Evolutionary conservation across 208 protist genomes (phyloP), one percentile per base, ranked within the genome.

Genomic region (Trypanosoma melophagium): DNA sequence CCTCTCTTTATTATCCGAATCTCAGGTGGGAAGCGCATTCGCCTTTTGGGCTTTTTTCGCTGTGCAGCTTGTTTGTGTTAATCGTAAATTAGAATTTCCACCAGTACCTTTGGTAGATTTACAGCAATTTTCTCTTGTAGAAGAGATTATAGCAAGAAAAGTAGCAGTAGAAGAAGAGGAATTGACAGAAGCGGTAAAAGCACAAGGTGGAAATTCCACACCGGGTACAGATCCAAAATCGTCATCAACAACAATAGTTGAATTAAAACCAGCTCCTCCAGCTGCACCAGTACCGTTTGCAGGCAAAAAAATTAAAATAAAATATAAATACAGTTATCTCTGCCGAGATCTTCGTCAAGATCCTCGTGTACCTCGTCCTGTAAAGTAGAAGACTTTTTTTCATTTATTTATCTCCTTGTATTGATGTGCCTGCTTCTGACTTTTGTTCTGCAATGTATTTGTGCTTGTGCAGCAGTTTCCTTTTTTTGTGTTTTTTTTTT

Each of bases 241-340:
- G 28, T 7, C 28, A 35, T 5, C 28, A 35, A 7, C 28, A 35
- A 35, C 28, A 35, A 1, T 5, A 35, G 28, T 35, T 7, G 28
- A 7, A 35, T 1, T 35, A 35, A 35, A 35, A 35, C 28, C 42
- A 25, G 47, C 64, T 54, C 56, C 52, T 14, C 41, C 49, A 16
- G 24, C 49, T 16, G 21, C 13, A n/a, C 52, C 54, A 25, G 14
- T 42, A 8, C 25, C 10, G 12, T 19, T 3, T 31, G 8, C 28
- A 53, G 14, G 0, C 35, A 84, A 80, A 60, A 68, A 63, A n/a
- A 57, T 54, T 22, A 80, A 80, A 52, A 63, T 83, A 10, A 74
- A 86, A 47, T 86, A 83, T 64, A 69, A 73, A n/a, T 86, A 83
- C 77, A 76, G 55, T 38, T 84, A 78, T 59, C 60, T 77, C 38